Evolutionary conservation across 2,329 filamentous ascomycete species (phyloP), one percentile per base, ranked within the genome.

Genomic region (Cladophialophora bantiana): DNA sequence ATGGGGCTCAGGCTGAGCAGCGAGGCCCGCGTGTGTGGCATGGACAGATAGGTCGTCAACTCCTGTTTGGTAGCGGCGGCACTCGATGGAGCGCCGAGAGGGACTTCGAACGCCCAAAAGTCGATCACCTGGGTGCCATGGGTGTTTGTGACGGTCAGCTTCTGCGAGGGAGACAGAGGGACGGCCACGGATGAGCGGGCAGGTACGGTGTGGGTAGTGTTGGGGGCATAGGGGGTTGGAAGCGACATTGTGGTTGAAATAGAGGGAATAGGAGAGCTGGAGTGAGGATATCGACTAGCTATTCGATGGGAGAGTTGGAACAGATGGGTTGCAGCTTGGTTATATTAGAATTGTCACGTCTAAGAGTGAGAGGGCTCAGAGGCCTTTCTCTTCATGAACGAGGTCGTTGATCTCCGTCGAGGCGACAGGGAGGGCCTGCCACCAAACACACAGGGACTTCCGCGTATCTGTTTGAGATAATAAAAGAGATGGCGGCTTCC

Each of bases 41-140:
- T 79, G 45, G 78, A 80, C 26, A 80, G 69, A 62, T 71, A 72
- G 57, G 62, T 65, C 50, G 64, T 58, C 34, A 63, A 45, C 35
- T 61, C 59, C 6, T 48, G 9, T 18, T 13, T 9, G 7, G 54
- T 26, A n/a, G 58, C 64, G n/a, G 48, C 6, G 35, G n/a, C 18
- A 38, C 36, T 50, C 31, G 55, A 31, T 31, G 62, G 52, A 9
- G 13, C 15, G 3, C 32, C 4, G n/a, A 34, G 26, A 15, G 61
- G 57, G 13, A 80, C 73, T 10, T 79, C 78, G 66, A 84, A 80
- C 2, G 80, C 80, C 81, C 81, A 84, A 54, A 82, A 83, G 70
- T 84, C 83, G 48, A 84, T 75, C 20, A 84, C 82, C 73, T 84
- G 82, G 59, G 81, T 81, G 59, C 82, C 83, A 64, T 79, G 73